A percentile compares a stretch with the other conserved stretches of the same genome.
Conservation (phyloP, 2,329 filamentous ascomycete species). For the Dactylellina leptospora region DNA sequence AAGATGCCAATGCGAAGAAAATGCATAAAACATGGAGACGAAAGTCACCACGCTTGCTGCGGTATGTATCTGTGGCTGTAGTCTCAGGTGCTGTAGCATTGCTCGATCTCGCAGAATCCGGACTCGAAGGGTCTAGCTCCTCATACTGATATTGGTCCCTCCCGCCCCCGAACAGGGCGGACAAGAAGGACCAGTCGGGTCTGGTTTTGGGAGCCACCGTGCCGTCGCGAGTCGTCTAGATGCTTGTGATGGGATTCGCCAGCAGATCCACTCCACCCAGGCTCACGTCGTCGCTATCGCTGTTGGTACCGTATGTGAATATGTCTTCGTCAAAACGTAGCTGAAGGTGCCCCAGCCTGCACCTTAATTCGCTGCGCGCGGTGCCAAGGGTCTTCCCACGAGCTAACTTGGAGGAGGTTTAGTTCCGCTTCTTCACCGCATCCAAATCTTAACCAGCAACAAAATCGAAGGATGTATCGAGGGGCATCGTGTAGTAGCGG, state of each 20-base stretch:
- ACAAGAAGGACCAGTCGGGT: constrained; percentile 25
- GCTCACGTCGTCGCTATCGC: neutral
- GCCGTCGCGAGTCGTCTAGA: neutral
- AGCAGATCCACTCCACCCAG: neutral
- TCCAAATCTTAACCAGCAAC: too few species aligned
- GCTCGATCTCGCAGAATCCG: constrained; percentile 13
- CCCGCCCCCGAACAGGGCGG: constrained; percentile 20
- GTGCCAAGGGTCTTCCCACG: too few species aligned
- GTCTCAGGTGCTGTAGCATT: neutral
- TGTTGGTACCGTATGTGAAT: neutral
- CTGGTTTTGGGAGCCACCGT: constrained; percentile 13
- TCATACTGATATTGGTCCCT: constrained; percentile 31
- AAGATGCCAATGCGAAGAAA: constrained; percentile 68
- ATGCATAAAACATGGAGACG: constrained; percentile 64
- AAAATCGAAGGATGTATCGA: too few species aligned
- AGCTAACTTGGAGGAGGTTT: too few species aligned
- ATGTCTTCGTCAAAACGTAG: too few species aligned
- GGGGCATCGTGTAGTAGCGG: too few species aligned
- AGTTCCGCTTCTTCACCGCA: too few species aligned
- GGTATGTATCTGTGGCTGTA: constrained; percentile 4
- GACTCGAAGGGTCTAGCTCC: constrained; percentile 11
- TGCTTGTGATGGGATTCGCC: neutral
- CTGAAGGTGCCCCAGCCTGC: too few species aligned
- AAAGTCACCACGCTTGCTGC: constrained; percentile 58
- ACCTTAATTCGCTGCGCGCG: too few species aligned